These are phyloP conservation scores for Acanthamoeba sp. DNA, from an alignment of 208 protist species.

Conservation along the genomic window DNA sequence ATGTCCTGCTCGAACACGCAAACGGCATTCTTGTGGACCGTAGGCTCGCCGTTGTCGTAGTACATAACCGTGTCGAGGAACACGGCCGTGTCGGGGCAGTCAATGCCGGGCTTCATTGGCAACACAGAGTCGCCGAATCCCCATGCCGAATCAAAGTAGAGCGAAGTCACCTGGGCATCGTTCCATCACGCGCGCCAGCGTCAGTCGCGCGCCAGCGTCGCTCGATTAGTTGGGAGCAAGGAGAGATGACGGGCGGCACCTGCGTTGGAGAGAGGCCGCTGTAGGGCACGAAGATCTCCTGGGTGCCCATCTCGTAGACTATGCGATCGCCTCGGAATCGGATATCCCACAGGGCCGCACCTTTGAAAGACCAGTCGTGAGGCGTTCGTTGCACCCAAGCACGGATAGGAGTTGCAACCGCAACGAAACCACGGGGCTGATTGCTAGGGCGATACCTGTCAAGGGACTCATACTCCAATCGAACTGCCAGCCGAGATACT, in stretches of 20 bases:
- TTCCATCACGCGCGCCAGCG: neutral
- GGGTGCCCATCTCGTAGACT: neutral
- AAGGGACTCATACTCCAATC: neutral
- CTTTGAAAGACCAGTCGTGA: too few relatives aligned
- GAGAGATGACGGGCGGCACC: neutral
- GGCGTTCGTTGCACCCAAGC: too few relatives aligned
- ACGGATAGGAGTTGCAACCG: too few relatives aligned
- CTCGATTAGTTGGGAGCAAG: too few relatives aligned
- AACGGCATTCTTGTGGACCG: neutral
- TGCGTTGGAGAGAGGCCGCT: neutral
- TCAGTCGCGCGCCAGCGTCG: too few relatives aligned
- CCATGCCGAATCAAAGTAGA: slow-evolving; percentile 11
- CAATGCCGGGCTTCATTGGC: neutral
- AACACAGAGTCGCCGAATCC: neutral
- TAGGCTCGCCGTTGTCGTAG: neutral
- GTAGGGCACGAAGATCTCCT: slow-evolving; percentile 60
- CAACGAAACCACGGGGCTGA: too few relatives aligned
- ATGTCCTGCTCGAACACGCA: slow-evolving; percentile 47
- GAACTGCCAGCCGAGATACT: slow-evolving; percentile 15
- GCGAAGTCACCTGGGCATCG: neutral
- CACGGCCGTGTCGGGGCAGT: neutral
- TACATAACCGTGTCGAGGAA: neutral
- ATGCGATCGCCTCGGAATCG: neutral
- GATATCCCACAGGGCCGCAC: neutral
- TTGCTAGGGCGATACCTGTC: neutral